Base-by-base conservation (phyloP, 2,329 filamentous ascomycete genomes). In the Setomelanomma holmii region DNA sequence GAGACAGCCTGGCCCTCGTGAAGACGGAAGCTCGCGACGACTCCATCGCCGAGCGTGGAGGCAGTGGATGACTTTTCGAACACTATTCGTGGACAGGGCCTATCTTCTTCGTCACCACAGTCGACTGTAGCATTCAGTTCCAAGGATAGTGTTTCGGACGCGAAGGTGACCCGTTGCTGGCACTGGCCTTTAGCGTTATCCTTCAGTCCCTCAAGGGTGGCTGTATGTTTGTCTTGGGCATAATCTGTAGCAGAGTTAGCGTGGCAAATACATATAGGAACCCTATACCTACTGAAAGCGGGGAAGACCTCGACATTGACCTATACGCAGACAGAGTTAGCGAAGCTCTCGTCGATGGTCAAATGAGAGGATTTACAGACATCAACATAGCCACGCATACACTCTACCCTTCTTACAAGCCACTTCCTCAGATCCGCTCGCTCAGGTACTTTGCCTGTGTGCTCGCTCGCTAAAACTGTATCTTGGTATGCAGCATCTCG, bases 381-480 rank as follows among this genome's bases (percentile, higher is more conserved):
- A 41, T 84, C 81, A 66, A 91, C 79, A 1, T 76, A 74, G 14
- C 89, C 89, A 39, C 89, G 83, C 61, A 90, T 86, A 62, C 89
- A 91, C 68, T 91, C 88, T 1, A 90, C 84, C 48, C 89, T 82
- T 42, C 89, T 79, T 17, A 91, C 84, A 21, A 91, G 76, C 88
- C 86, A 89, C 68, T 84, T 84, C 77, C 89, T 89, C 55, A 91
- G 78, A 52, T 68, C 66, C 3, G 58, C 44, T 17, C 67, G 60
- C 20, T 69, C 65, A 4, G 61, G 46, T 12, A 69, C 58, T 46
- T 63, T 60, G 16, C 66, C 66, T 38, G 55, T 66, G n/a, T 69
- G 62, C 14, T 65, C 57, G 33, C 65, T 64, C 6, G 54, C 49
- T 19, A 69, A 40, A 6, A 63, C 65, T 12, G 60, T 60, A 14